Conservation (phyloP, 2,329 filamentous ascomycete genomes). For the Pyricularia sp. region DNA sequence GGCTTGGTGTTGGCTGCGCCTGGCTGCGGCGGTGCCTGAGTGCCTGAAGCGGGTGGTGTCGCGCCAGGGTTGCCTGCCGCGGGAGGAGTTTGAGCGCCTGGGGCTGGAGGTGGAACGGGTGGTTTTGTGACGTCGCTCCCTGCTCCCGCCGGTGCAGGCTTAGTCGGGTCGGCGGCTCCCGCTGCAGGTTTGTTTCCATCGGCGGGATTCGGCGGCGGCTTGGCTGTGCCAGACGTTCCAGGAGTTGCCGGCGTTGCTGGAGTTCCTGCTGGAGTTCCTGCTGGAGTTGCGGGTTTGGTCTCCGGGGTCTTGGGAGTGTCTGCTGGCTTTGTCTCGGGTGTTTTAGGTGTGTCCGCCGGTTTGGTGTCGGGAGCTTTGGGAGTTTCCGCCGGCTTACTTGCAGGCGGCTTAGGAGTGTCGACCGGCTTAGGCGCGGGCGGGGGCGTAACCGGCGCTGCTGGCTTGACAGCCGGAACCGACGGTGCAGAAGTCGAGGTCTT, state of each 20-base stretch:
- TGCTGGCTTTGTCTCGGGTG: background rate
- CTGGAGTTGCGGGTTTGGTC: background rate
- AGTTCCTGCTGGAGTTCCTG: background rate
- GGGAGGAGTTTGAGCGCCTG: too few relatives aligned
- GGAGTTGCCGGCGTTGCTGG: too few relatives aligned
- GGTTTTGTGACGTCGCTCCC: too few relatives aligned
- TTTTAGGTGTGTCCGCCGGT: background rate
- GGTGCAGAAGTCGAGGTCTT: background rate
- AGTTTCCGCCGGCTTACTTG: background rate
- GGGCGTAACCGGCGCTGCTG: background rate
- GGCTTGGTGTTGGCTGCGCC: background rate
- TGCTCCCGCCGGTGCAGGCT: too few relatives aligned
- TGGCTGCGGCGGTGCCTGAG: too few relatives aligned
- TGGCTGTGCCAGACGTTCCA: too few relatives aligned
- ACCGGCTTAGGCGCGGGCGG: too few relatives aligned
- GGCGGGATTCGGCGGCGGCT: too few relatives aligned
- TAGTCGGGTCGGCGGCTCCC: too few relatives aligned
- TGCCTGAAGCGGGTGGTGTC: background rate
- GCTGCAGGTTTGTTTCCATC: too few relatives aligned
- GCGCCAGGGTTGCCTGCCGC: too few relatives aligned
- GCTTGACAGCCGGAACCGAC: background rate
- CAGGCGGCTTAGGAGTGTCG: background rate
- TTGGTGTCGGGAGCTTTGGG: background rate
- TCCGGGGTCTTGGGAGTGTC: background rate
- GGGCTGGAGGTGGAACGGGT: too few relatives aligned